phyloP scores from a whole-genome alignment of 1,284 basidiomycete genomes.

The Ustanciosporium gigantosporum region DNA sequence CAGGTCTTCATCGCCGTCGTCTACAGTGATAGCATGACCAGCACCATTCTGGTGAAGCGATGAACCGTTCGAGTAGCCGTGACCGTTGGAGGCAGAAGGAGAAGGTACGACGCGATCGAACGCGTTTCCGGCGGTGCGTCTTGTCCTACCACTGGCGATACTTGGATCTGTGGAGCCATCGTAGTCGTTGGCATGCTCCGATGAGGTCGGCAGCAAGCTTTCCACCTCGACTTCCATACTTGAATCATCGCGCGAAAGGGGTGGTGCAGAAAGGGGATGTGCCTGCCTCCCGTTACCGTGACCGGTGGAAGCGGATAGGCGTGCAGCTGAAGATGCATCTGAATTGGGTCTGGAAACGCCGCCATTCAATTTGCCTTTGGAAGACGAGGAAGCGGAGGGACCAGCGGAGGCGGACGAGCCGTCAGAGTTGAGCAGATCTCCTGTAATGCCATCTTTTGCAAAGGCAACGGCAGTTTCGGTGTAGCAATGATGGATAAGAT shows the following conservation, averaged over 20 bases:
- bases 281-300: conserved; percentile 21
- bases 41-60: conserved; percentile 1
- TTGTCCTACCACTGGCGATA: too few species aligned
- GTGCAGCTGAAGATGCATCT: background rate
- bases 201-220: conserved; percentile 33
- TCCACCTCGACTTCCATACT: conserved; percentile 51
- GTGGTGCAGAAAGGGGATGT: conserved; percentile 46
- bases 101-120: too few species aligned
- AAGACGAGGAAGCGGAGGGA: background rate
- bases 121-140: too few species aligned
- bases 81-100: conserved; percentile 10
- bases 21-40: too few species aligned
- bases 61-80: conserved; percentile 14
- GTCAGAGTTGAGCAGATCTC: conserved; percentile 17
- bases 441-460: conserved; percentile 67
- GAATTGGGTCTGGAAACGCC: too few species aligned
- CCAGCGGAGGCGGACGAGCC: conserved; percentile 1
- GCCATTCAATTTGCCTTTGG: background rate
- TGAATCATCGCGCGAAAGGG: conserved; percentile 46
- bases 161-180: background rate
- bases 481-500: conserved; percentile 75
- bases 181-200: conserved; percentile 7
- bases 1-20: conserved; percentile 4
- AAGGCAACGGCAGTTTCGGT: conserved; percentile 74
- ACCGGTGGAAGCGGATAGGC: too few species aligned